Percentiles rank a stretch among this genome's conserved stretches.
phyloP scores from a whole-genome alignment of 352 stramenopile genomes.

The Pythium rhizo-oryzae region DNA sequence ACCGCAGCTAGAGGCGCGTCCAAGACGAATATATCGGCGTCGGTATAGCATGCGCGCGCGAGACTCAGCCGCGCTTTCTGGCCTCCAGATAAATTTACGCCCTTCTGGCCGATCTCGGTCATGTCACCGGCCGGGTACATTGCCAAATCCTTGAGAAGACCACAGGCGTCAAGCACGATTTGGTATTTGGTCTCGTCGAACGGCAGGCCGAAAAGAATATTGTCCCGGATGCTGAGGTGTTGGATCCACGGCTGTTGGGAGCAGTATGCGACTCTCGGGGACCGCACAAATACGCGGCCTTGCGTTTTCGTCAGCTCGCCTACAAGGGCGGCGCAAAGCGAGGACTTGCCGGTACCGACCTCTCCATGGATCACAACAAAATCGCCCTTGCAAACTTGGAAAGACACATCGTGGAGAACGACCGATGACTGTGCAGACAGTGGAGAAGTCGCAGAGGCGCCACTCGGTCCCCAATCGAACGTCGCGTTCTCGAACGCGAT shows the following conservation, averaged over 20 bases:
- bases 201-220: constrained; percentile 92
- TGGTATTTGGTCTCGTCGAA: constrained; percentile 57
- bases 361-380: constrained; percentile 50
- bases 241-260: constrained; percentile 93
- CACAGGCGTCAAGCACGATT: constrained; percentile 69
- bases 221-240: constrained; percentile 93
- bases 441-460: neutral
- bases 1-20: constrained; percentile 93
- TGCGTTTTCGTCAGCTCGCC: constrained; percentile 75
- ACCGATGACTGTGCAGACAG: too few species aligned
- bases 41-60: constrained; percentile 58
- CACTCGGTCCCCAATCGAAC: neutral
- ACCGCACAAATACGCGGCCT: constrained; percentile 42
- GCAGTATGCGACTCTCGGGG: constrained; percentile 51
- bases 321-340: constrained; percentile 43
- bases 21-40: constrained; percentile 75
- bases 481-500: neutral
- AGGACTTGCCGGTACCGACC: constrained; percentile 54
- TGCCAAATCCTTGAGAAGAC: constrained; percentile 78
- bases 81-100: constrained; percentile 92
- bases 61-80: constrained; percentile 84
- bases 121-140: constrained; percentile 86
- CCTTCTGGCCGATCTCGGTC: constrained; percentile 96
- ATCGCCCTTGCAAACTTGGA: constrained; percentile 38
- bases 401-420: constrained; percentile 50